A percentile compares a stretch with the other conserved stretches of the same genome.
phyloP scores from a whole-genome alignment of 768 basidiomycete species.

The Kwoniella heveanensis region DNA sequence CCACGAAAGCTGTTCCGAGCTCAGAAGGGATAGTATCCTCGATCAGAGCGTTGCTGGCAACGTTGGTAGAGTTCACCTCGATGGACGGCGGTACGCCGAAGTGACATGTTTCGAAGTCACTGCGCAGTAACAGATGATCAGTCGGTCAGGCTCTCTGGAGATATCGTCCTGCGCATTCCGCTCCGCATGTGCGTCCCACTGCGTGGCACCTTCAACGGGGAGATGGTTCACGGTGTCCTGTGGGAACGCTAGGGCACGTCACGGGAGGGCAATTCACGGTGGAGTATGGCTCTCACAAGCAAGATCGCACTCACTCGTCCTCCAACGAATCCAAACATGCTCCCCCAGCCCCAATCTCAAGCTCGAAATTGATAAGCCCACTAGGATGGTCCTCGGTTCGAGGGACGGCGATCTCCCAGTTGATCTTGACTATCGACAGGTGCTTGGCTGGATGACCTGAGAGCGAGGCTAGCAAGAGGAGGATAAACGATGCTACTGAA shows the following conservation, averaged over 20 bases:
- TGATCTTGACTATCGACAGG: background rate
- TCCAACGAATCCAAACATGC: background rate
- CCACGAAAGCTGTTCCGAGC: background rate
- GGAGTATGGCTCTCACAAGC: no score
- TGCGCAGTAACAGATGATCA: background rate
- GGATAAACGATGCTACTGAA: background rate
- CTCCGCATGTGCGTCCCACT: no score
- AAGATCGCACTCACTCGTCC: background rate
- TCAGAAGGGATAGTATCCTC: background rate
- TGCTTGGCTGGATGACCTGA: background rate
- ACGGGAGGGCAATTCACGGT: no score
- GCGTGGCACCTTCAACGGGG: no score
- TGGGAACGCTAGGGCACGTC: no score
- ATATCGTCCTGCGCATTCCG: no score
- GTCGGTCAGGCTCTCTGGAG: no score
- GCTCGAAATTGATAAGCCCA: background rate
- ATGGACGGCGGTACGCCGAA: background rate
- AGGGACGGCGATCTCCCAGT: background rate
- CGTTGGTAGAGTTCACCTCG: background rate
- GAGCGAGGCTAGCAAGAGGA: background rate
- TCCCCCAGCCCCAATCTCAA: background rate
- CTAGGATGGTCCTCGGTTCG: background rate
- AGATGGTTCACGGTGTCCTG: no score
- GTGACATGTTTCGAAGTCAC: background rate
- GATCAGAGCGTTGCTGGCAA: background rate